Evolutionary conservation across 768 basidiomycete species (phyloP).

Genomic region (Termitomyces bulborhizus): DNA sequence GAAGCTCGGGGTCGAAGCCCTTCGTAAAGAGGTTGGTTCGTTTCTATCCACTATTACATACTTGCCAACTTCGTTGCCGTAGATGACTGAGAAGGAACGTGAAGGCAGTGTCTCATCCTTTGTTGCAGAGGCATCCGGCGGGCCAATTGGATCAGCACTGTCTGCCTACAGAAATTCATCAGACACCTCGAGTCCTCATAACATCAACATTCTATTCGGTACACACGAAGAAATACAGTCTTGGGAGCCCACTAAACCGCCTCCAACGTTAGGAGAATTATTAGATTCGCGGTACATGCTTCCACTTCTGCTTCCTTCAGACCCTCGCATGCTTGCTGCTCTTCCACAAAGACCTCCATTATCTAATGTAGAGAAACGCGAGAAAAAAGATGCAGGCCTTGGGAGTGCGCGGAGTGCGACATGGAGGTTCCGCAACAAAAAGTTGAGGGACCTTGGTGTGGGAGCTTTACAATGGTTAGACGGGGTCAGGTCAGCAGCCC

Average conservation of each 20-base stretch:
- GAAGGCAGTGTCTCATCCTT: slow-evolving; percentile 53
- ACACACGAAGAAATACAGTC: slow-evolving; percentile 51
- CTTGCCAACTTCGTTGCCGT: slow-evolving; percentile 4
- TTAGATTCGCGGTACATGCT: slow-evolving; percentile 93
- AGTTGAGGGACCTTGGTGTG: slow-evolving; percentile 55
- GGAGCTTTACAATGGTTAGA: slow-evolving; percentile 68
- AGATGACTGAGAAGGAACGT: slow-evolving; percentile 67
- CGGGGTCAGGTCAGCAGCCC: slow-evolving; percentile 50
- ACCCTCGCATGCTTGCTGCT: slow-evolving; percentile 72
- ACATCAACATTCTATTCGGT: slow-evolving; percentile 81
- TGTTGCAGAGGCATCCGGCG: slow-evolving; percentile 33
- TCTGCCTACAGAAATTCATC: slow-evolving; percentile 29
- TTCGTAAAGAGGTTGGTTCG: slow-evolving; percentile 69
- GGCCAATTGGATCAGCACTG: slow-evolving; percentile 22
- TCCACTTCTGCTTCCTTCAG: slow-evolving; percentile 76
- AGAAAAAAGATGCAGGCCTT: neutral
- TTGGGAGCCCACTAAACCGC: slow-evolving; percentile 76
- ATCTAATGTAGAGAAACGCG: slow-evolving; percentile 24
- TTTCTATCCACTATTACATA: neutral
- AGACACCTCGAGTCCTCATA: slow-evolving; percentile 34
- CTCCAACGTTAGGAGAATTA: slow-evolving; percentile 83
- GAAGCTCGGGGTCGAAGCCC: slow-evolving; percentile 77
- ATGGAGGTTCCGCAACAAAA: slow-evolving; percentile 56
- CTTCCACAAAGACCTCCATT: slow-evolving; percentile 43
- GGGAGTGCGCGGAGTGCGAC: slow-evolving; percentile 30